Conservation (phyloP, 805 yeast genomes). For the Hanseniaspora jakobsenii region DNA sequence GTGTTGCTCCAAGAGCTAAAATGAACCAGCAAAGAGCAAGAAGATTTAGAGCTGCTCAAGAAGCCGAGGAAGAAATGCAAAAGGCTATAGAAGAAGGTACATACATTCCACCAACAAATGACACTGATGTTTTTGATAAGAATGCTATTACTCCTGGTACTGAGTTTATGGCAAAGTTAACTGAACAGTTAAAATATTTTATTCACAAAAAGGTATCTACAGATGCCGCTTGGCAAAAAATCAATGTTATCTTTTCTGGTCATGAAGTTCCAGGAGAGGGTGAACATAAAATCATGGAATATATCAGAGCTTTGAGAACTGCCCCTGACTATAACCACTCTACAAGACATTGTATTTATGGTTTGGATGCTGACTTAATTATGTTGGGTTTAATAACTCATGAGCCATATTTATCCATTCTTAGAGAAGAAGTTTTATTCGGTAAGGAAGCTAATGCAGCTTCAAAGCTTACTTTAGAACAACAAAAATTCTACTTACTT, state of each 20-base stretch:
- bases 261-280: constrained; percentile 98
- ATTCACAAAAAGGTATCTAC: constrained; percentile 77
- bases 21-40: constrained; percentile 97
- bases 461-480: constrained; percentile 34
- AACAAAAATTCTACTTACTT: constrained; percentile 68
- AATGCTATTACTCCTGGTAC: constrained; percentile 95
- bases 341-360: constrained; percentile 85
- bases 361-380: constrained; percentile 90
- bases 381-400: constrained; percentile 85
- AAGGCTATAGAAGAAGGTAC: constrained; percentile 65
- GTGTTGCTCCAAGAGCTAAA: constrained; percentile 97
- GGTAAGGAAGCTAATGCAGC: constrained; percentile 42
- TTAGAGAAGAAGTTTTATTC: constrained; percentile 91
- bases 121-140: constrained; percentile 59
- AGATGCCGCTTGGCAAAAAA: constrained; percentile 74
- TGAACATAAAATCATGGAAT: constrained; percentile 94
- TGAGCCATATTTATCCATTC: constrained; percentile 87
- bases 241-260: constrained; percentile 70
- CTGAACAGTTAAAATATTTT: constrained; percentile 70
- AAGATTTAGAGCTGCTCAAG: constrained; percentile 86
- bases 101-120: constrained; percentile 62
- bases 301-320: constrained; percentile 67
- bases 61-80: constrained; percentile 67
- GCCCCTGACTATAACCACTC: constrained; percentile 63
- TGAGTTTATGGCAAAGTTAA: constrained; percentile 83